These are phyloP conservation scores for Diaporthe vexans DNA, from an alignment of 2,329 filamentous ascomycete species.

Conservation along the genomic window DNA sequence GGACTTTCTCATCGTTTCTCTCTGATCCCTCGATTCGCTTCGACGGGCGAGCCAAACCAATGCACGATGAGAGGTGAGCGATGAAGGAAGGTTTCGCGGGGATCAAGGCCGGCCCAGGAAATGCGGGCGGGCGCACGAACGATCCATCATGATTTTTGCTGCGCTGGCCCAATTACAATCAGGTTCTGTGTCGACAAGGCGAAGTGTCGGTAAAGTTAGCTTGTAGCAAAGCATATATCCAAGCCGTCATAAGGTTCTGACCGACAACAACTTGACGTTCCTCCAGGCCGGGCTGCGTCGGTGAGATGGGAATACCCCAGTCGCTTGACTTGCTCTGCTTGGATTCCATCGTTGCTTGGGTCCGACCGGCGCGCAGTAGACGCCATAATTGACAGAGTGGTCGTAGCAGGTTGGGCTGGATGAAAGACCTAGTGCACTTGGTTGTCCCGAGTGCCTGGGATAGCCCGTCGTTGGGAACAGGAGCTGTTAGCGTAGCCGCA, in stretches of 20 bases:
- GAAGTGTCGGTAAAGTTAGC: conserved; percentile 16
- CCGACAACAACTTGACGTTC: neutral
- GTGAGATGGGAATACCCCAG: neutral
- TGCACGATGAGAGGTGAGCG: neutral
- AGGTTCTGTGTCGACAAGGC: neutral
- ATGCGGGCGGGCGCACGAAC: neutral
- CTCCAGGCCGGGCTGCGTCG: conserved; percentile 13
- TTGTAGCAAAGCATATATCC: neutral
- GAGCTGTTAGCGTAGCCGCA: conserved; percentile 1
- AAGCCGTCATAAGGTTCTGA: neutral
- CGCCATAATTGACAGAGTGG: neutral
- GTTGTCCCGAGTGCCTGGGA: neutral
- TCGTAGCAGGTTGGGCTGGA: neutral
- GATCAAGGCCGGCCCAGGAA: conserved; percentile 19
- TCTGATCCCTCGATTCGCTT: conserved; percentile 7
- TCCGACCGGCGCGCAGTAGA: neutral
- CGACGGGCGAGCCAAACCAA: neutral
- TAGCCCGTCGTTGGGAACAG: neutral
- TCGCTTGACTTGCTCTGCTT: neutral
- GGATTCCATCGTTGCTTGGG: neutral
- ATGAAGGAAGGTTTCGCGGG: conserved; percentile 21
- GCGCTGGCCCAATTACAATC: conserved; percentile 15
- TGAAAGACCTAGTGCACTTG: neutral
- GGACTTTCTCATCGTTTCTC: neutral
- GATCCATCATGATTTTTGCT: conserved; percentile 22